phyloP scores from a whole-genome alignment of 1,284 basidiomycete genomes.

The Pholiota adiposa region DNA sequence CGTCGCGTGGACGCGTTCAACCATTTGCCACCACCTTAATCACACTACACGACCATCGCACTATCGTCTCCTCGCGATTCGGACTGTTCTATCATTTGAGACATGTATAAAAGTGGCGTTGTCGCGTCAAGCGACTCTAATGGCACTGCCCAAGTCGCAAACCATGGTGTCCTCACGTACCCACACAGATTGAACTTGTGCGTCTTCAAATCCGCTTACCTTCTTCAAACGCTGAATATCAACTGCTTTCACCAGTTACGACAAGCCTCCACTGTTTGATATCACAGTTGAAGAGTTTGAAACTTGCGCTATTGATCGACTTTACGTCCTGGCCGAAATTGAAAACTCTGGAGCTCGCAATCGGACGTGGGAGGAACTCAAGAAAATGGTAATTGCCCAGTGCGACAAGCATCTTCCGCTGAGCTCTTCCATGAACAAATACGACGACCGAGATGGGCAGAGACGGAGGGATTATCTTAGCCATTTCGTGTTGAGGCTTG shows the following conservation, averaged over 20 bases:
- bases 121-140: constrained; percentile 4
- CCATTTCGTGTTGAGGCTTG: constrained; percentile 94
- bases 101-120: constrained; percentile 24
- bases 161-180: constrained; percentile 44
- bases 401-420: constrained; percentile 79
- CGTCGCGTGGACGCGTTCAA: constrained; percentile 9
- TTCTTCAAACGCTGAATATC: constrained; percentile 2
- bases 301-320: constrained; percentile 85
- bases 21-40: not conserved
- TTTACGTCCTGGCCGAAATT: constrained; percentile 93
- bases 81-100: not conserved
- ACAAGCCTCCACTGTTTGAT: constrained; percentile 85
- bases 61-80: not conserved
- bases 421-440: constrained; percentile 58
- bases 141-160: constrained; percentile 20
- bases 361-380: constrained; percentile 78
- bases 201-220: constrained; percentile 31
- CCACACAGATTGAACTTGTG: constrained; percentile 85
- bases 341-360: constrained; percentile 92
- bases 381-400: constrained; percentile 60
- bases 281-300: constrained; percentile 98
- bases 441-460: constrained; percentile 61
- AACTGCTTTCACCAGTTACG: constrained; percentile 63
- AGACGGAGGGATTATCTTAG: constrained; percentile 88
- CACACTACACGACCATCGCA: not conserved